Conservation (phyloP, 108 stramenopile genomes). For the Aurantiochytrium sp. region DNA sequence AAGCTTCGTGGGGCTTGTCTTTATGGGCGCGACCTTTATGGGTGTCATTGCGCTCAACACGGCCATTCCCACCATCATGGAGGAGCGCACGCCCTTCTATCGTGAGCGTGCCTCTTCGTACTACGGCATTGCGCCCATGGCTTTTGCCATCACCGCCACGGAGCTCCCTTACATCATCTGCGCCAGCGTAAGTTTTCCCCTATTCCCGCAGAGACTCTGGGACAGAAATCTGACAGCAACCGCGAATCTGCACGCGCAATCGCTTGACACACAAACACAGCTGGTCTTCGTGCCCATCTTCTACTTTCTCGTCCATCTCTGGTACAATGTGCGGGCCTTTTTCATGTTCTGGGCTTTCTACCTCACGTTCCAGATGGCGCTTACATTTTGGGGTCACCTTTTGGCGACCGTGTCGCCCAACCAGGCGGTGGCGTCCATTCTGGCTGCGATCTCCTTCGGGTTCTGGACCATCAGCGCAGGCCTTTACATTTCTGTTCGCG, state of each 20-base stretch:
- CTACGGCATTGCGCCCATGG: neutral
- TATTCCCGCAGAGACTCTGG: no score
- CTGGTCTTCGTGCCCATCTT: neutral
- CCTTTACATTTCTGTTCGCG: neutral
- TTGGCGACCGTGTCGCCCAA: neutral
- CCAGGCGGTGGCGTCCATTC: neutral
- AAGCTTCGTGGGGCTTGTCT: neutral
- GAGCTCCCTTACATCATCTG: neutral
- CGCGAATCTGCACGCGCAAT: no score
- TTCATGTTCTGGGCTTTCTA: conserved; percentile 2
- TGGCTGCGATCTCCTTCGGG: neutral
- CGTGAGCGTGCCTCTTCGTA: neutral
- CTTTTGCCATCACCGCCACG: neutral
- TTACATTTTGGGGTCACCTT: neutral
- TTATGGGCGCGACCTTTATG: neutral
- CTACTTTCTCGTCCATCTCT: neutral
- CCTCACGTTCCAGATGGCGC: neutral
- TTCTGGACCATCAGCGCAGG: neutral
- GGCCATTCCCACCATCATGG: neutral
- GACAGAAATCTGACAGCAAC: no score
- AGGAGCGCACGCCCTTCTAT: neutral
- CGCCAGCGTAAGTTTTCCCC: no score
- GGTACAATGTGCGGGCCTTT: neutral
- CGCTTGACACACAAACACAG: neutral
- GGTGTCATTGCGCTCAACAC: neutral